Evolutionary conservation across 768 basidiomycete genomes (phyloP).

Genomic region (Mycena crocata): DNA sequence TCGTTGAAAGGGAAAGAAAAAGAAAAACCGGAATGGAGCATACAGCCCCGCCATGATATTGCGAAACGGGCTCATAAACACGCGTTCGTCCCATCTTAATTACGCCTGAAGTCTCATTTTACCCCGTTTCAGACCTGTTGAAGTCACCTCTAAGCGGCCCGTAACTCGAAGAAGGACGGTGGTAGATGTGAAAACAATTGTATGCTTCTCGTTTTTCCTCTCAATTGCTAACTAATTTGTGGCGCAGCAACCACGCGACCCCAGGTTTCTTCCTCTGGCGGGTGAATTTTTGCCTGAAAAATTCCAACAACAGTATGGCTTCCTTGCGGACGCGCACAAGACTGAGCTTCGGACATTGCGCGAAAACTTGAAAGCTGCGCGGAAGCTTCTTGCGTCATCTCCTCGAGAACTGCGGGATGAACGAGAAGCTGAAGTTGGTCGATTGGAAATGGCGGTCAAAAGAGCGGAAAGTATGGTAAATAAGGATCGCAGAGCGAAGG

Average conservation of each 20-base stretch:
- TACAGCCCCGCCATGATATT: conserved; percentile 57
- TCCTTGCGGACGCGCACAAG: conserved; percentile 74
- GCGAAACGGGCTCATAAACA: conserved; percentile 82
- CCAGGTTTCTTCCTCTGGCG: conserved; percentile 81
- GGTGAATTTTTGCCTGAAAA: conserved; percentile 74
- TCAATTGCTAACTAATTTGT: conserved; percentile 10
- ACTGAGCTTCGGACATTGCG: conserved; percentile 74
- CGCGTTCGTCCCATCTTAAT: conserved; percentile 69
- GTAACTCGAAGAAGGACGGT: conserved; percentile 79
- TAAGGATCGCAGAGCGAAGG: conserved; percentile 71
- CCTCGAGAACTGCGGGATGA: conserved; percentile 70
- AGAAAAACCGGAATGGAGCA: conserved; percentile 55
- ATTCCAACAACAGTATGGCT: conserved; percentile 79
- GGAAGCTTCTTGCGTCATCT: conserved; percentile 69
- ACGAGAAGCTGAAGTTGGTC: conserved; percentile 73
- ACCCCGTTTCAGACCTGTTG: conserved; percentile 68
- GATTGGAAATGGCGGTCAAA: conserved; percentile 80
- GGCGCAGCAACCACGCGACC: conserved; percentile 82
- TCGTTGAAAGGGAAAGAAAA: conserved; percentile 49
- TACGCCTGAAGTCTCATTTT: conserved; percentile 13
- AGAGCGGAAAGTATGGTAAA: conserved; percentile 83
- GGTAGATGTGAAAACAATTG: conserved; percentile 74
- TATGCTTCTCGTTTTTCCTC: conserved; percentile 47
- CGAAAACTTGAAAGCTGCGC: conserved; percentile 75
- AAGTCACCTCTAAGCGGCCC: conserved; percentile 86